Conservation (phyloP, 2,329 filamentous ascomycete species). For the Juglanconis sp. region DNA sequence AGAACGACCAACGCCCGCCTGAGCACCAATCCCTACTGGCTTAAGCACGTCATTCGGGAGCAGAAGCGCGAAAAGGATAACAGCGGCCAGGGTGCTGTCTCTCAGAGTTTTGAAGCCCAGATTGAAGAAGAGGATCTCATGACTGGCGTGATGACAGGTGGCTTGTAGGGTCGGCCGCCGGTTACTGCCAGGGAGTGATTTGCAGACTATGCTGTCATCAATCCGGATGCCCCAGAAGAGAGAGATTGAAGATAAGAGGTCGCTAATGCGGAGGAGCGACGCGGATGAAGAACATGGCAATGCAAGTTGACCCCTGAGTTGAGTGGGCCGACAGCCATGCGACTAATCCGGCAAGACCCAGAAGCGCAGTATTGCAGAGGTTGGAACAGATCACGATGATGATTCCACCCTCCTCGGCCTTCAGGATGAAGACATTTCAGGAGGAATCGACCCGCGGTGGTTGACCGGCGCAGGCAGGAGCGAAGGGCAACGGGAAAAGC, state of each 20-base stretch:
- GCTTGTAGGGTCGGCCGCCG: neutral
- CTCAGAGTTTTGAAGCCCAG: constrained; percentile 41
- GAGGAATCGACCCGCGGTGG: neutral
- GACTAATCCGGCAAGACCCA: no score
- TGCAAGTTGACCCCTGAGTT: no score
- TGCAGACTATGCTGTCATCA: no score
- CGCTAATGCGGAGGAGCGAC: no score
- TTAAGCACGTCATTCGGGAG: constrained; percentile 45
- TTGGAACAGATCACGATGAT: neutral
- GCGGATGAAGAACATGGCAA: neutral
- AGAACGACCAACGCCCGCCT: constrained; percentile 53
- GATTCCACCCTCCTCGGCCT: neutral
- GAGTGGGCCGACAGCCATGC: no score
- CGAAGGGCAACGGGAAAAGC: neutral
- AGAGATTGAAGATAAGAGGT: no score
- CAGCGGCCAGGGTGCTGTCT: constrained; percentile 24
- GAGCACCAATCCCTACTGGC: constrained; percentile 53
- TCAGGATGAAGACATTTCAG: neutral
- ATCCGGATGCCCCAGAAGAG: no score
- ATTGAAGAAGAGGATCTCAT: constrained; percentile 62
- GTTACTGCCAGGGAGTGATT: no score
- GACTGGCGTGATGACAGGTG: constrained; percentile 37
- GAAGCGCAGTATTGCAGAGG: neutral
- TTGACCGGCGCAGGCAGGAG: neutral
- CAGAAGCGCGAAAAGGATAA: constrained; percentile 46